Evolutionary conservation across 2,329 filamentous ascomycete species (phyloP).

Genomic region (Akanthomyces muscarius): DNA sequence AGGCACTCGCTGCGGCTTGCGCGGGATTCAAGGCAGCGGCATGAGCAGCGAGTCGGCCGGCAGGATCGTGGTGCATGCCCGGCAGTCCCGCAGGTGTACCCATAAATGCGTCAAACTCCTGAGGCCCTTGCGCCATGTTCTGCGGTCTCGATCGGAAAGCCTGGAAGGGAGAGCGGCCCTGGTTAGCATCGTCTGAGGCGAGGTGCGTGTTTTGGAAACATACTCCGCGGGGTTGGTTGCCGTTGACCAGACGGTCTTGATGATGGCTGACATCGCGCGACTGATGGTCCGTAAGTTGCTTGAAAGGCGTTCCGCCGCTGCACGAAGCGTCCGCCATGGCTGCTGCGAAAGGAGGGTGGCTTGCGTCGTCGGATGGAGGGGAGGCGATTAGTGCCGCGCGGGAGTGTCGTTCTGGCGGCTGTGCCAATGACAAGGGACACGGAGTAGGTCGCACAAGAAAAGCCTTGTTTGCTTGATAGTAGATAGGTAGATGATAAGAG

Average conservation of each 20-base stretch:
- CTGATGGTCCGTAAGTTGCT: slow-evolving; percentile 40
- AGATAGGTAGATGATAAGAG: background rate
- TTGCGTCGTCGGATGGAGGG: slow-evolving; percentile 5
- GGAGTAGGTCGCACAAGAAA: background rate
- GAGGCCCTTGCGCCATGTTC: slow-evolving; percentile 25
- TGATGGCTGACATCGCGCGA: slow-evolving; percentile 39
- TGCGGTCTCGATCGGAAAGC: slow-evolving; percentile 32
- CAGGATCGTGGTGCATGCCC: slow-evolving; percentile 31
- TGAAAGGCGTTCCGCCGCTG: slow-evolving; percentile 40
- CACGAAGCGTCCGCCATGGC: slow-evolving; percentile 41
- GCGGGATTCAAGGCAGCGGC: slow-evolving; percentile 31
- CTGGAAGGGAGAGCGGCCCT: slow-evolving; percentile 25
- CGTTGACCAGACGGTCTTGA: slow-evolving; percentile 36
- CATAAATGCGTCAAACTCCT: slow-evolving; percentile 36
- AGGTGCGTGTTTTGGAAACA: slow-evolving; percentile 18
- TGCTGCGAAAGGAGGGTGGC: background rate
- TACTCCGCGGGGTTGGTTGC: slow-evolving; percentile 29
- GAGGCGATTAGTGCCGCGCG: background rate
- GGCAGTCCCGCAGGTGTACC: slow-evolving; percentile 27
- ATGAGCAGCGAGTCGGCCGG: slow-evolving; percentile 33
- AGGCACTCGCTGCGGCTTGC: slow-evolving; percentile 19
- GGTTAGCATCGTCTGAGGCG: background rate
- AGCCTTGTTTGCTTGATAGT: background rate
- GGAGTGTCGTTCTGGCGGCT: background rate
- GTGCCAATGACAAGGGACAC: background rate